Evolutionary conservation across 2,329 filamentous ascomycete species (phyloP).

Genomic region (Sporothrix mexicana): DNA sequence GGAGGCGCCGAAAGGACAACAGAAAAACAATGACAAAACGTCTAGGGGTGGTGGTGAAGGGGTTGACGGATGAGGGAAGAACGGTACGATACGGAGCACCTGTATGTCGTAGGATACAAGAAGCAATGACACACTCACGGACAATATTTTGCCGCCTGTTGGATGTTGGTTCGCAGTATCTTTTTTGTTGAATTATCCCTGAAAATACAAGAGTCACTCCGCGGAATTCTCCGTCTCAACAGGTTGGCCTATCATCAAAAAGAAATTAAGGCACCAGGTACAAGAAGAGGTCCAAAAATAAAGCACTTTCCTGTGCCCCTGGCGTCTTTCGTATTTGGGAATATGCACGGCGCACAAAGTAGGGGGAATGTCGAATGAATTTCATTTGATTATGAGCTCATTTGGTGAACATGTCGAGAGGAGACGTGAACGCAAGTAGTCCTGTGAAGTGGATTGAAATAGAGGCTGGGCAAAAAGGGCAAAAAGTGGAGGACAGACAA

Average conservation of each 20-base stretch:
- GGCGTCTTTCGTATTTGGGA: background rate
- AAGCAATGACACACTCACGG: background rate
- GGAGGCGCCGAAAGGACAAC: constrained; percentile 6
- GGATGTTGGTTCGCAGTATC: background rate
- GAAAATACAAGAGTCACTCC: background rate
- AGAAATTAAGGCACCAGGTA: background rate
- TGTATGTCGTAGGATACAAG: background rate
- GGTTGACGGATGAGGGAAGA: constrained; percentile 10
- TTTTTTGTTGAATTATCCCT: too few relatives aligned
- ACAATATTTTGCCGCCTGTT: constrained; percentile 11
- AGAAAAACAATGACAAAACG: too few relatives aligned
- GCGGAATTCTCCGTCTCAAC: constrained; percentile 15
- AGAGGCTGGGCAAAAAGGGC: constrained; percentile 12
- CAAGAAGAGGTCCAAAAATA: background rate
- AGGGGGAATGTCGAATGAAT: too few relatives aligned
- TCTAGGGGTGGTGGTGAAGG: background rate
- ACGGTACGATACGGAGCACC: background rate
- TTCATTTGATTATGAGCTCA: constrained; percentile 5
- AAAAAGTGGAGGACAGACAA: background rate
- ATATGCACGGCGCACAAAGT: too few relatives aligned
- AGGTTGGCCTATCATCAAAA: background rate
- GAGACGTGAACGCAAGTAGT: too few relatives aligned
- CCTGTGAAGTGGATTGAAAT: constrained; percentile 7
- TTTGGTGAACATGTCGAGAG: background rate
- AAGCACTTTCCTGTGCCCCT: background rate